Percentiles rank a stretch among this genome's conserved stretches.
Evolutionary conservation across 352 stramenopile genomes (phyloP).

Genomic region (Phytophthora citrophthora): DNA sequence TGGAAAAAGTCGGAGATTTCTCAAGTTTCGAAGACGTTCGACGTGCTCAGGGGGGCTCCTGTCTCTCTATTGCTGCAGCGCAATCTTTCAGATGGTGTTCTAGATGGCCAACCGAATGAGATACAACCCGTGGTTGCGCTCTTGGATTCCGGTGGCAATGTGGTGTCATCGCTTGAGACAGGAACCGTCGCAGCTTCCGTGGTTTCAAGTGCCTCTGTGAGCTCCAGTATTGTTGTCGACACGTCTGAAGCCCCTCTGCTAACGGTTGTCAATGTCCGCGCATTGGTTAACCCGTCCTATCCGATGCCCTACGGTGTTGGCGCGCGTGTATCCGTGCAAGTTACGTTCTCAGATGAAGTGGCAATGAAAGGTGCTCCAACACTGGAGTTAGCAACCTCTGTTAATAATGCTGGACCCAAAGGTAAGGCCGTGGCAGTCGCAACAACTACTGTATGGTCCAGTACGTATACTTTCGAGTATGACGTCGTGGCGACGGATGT

Average conservation of each 20-base stretch:
- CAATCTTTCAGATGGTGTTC: constrained; percentile 65
- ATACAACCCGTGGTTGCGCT: constrained; percentile 70
- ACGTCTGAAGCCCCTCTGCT: constrained; percentile 54
- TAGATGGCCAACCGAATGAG: constrained; percentile 82
- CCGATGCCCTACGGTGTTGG: constrained; percentile 72
- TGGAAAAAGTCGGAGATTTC: constrained; percentile 61
- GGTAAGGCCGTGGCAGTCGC: constrained; percentile 59
- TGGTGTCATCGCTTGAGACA: constrained; percentile 53
- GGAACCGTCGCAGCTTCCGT: constrained; percentile 61
- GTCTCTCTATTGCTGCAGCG: constrained; percentile 56
- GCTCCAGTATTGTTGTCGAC: constrained; percentile 70
- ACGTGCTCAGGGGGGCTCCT: constrained; percentile 55
- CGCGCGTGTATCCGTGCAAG: constrained; percentile 58
- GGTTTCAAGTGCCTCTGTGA: constrained; percentile 66
- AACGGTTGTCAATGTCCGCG: constrained; percentile 49
- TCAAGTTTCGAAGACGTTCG: constrained; percentile 64
- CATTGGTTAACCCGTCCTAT: constrained; percentile 48
- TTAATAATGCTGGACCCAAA: constrained; percentile 33
- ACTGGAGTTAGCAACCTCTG: constrained; percentile 56
- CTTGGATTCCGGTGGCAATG: constrained; percentile 70
- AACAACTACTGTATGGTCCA: constrained; percentile 65
- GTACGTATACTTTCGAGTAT: constrained; percentile 71
- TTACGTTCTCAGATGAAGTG: constrained; percentile 86
- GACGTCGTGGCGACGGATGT: constrained; percentile 60
- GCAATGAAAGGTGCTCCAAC: constrained; percentile 57